Base-by-base conservation (phyloP, 2,329 filamentous ascomycete species). In the Alternaria hordeiaustralica region DNA sequence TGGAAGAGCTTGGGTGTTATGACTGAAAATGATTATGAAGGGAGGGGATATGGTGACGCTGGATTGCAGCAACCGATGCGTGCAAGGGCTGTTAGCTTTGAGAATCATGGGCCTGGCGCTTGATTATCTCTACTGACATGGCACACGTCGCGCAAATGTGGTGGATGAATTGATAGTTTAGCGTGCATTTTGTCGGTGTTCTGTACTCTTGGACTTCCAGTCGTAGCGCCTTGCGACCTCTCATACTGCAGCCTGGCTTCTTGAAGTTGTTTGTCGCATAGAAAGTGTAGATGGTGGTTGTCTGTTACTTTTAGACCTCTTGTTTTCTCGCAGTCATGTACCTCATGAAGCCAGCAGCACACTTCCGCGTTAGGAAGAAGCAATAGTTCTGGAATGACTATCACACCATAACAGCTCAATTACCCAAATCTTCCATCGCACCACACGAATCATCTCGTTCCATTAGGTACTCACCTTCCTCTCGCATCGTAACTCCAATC, bases 1-100 rank as follows among this genome's bases (percentile, higher is more conserved):
- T 60, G 58, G 49, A 53, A 59, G 26, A 59, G 45, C 11, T 12
- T 59, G 41, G 63, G 55, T 12, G 53, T 26, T 3, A 45, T 53
- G 28, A 33, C 55, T 18, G 56, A 60, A 49, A 12, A 41, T 4
- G 49, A 25, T 21, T 63, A 65, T 43, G 36, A 41, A 18, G 36
- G 36, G 5, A 41, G 36, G n/a, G 36, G 36, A 18, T 41, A 41
- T 41, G 36, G n/a, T 18, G n/a, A 41, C 6, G 36, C 36, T 41
- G 36, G 36, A 11, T 11, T 41, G 36, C 36, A 41, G 36, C 36
- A 41, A 41, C 36, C 36, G n/a, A 41, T 41, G 36, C 36, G 36
- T 18, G n/a, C n/a, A 41, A 41, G n/a, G 36, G 36, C n/a, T 41
- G 36, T 41, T 41, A 41, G 36, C 36, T 41, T 41, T 18, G 36